Percentiles rank a stretch among this genome's conserved stretches.
These are phyloP conservation scores for Pseudocercospora cruenta DNA, from an alignment of 2,329 filamentous ascomycete genomes.

Conservation along the genomic window DNA sequence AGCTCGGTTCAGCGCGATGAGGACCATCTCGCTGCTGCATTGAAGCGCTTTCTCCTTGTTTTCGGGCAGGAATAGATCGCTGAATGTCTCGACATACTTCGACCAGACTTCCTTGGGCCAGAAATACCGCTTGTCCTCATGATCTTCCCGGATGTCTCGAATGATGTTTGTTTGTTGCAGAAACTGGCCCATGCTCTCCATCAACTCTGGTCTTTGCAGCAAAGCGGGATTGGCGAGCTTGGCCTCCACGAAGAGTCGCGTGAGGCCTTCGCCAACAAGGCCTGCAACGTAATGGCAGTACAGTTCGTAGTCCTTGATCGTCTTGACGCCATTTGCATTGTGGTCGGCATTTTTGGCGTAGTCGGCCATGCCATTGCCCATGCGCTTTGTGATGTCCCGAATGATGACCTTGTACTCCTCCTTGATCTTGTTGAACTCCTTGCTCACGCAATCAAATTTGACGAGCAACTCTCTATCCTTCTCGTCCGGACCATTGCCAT, in stretches of 20 bases:
- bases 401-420: constrained; percentile 82
- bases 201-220: constrained; percentile 75
- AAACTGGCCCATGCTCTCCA: constrained; percentile 96
- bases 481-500: constrained; percentile 83
- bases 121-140: constrained; percentile 83
- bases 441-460: constrained; percentile 84
- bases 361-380: constrained; percentile 99
- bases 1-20: constrained; percentile 81
- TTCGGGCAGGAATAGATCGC: constrained; percentile 83
- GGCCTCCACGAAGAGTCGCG: constrained; percentile 84
- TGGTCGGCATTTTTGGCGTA: constrained; percentile 83
- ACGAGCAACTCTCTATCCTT: constrained; percentile 92
- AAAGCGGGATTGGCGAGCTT: constrained; percentile 85
- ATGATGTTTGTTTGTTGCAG: constrained; percentile 99
- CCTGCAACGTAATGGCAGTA: constrained; percentile 99
- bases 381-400: constrained; percentile 87
- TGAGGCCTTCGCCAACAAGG: constrained; percentile 92
- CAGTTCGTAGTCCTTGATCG: constrained; percentile 85
- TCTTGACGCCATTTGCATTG: constrained; percentile 73
- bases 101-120: constrained; percentile 97
- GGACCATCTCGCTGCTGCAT: constrained; percentile 90
- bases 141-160: constrained; percentile 89
- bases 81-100: constrained; percentile 87
- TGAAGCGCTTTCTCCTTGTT: constrained; percentile 77
- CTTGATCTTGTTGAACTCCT: constrained; percentile 88